A percentile compares a stretch with the other conserved stretches of the same genome.
phyloP scores from a whole-genome alignment of 2,329 filamentous ascomycete genomes.

The Didymella arachidicola region DNA sequence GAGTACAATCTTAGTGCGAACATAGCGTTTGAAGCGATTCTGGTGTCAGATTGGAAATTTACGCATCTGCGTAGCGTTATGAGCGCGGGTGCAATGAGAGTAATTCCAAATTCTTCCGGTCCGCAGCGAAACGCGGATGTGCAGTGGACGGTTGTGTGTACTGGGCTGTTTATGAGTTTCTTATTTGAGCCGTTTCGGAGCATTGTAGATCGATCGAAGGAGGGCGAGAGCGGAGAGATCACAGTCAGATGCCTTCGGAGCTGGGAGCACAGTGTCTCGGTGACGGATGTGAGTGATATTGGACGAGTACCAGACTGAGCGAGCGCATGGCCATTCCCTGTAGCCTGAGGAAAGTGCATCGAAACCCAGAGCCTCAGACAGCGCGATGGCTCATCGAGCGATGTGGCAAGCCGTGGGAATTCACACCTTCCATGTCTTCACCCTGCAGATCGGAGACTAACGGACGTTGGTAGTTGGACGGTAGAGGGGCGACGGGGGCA shows the following conservation, averaged over 20 bases:
- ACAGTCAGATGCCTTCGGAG: slow-evolving; percentile 64
- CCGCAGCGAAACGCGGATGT: not conserved
- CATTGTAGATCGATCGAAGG: slow-evolving; percentile 59
- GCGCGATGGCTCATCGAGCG: not conserved
- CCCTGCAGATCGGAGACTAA: not conserved
- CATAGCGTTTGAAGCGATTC: too few relatives aligned
- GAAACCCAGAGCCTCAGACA: not conserved
- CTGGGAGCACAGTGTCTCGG: slow-evolving; percentile 69
- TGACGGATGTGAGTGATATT: slow-evolving; percentile 71
- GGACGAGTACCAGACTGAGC: slow-evolving; percentile 56
- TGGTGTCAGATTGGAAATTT: too few relatives aligned
- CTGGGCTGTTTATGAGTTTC: slow-evolving; percentile 75
- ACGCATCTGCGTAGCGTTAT: too few relatives aligned
- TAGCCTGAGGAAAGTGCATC: not conserved
- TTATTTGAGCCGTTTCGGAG: slow-evolving; percentile 71
- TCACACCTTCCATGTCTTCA: not conserved
- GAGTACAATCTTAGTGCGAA: too few relatives aligned
- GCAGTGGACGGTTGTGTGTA: slow-evolving; percentile 70
- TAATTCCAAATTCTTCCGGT: too few relatives aligned
- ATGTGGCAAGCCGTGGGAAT: not conserved
- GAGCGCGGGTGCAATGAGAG: too few relatives aligned
- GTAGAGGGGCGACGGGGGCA: too few relatives aligned
- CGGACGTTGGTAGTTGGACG: slow-evolving; percentile 5
- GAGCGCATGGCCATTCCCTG: not conserved
- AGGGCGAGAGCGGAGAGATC: slow-evolving; percentile 14